These are phyloP conservation scores for Ogataea corticis DNA, from an alignment of 805 yeast genomes.

Conservation along the genomic window DNA sequence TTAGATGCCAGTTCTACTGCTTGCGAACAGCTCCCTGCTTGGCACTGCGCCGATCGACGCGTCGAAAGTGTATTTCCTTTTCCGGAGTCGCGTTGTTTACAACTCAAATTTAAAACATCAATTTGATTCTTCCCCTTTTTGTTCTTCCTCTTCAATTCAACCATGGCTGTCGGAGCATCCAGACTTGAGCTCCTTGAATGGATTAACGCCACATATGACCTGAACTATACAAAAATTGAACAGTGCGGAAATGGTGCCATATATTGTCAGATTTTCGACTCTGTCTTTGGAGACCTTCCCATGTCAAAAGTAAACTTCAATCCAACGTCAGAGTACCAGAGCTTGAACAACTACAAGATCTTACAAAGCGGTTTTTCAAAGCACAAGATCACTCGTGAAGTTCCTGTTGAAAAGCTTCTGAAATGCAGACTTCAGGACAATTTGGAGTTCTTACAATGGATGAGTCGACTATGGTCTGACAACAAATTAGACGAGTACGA, in stretches of 20 bases:
- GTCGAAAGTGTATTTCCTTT: constrained; percentile 10
- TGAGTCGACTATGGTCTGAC: constrained; percentile 79
- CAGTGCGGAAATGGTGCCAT: constrained; percentile 96
- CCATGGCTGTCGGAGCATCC: constrained; percentile 60
- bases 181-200: constrained; percentile 82
- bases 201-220: constrained; percentile 71
- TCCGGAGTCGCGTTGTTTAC: constrained; percentile 18
- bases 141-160: neutral
- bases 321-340: constrained; percentile 72
- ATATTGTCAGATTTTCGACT: constrained; percentile 88
- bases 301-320: constrained; percentile 75
- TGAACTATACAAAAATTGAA: constrained; percentile 76
- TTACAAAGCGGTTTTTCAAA: constrained; percentile 77
- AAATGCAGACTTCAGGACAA: constrained; percentile 93
- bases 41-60: constrained; percentile 16
- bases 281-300: constrained; percentile 80
- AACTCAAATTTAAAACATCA: neutral
- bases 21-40: too few species aligned
- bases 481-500: constrained; percentile 74
- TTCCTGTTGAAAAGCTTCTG: constrained; percentile 79
- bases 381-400: constrained; percentile 67
- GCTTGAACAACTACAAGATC: constrained; percentile 77
- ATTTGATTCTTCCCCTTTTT: neutral
- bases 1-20: too few species aligned
- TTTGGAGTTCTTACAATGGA: constrained; percentile 92